Conservation (phyloP, 73 alveolate species). For the Durusdinium trenchii region DNA sequence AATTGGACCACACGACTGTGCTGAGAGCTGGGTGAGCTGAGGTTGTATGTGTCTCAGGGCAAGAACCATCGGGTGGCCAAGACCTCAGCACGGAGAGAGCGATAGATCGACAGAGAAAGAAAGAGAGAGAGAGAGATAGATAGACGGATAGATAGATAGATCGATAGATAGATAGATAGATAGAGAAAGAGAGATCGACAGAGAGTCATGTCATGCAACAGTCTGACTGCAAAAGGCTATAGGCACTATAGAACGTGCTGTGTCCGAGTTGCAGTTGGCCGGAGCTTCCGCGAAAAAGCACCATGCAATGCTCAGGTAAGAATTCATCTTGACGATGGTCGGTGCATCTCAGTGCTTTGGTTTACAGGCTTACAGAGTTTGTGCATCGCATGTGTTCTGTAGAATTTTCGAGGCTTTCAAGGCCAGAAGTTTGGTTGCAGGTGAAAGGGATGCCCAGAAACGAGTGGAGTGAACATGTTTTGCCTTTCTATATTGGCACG, state of each 20-base stretch:
- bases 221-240: not conserved
- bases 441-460: no score
- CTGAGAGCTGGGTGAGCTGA: not conserved
- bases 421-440: no score
- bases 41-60: conserved; percentile 18
- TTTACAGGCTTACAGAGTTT: not conserved
- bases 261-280: not conserved
- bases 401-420: no score
- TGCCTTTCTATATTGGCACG: no score
- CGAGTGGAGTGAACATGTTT: no score
- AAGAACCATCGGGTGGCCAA: conserved; percentile 11
- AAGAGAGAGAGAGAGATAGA: not conserved
- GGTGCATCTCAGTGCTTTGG: not conserved
- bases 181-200: not conserved
- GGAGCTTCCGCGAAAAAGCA: not conserved
- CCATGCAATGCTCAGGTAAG: not conserved
- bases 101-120: not conserved
- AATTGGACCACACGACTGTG: no score
- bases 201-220: not conserved
- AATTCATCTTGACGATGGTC: conserved; percentile 12
- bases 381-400: no score
- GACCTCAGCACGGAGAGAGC: not conserved
- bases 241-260: not conserved
- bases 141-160: not conserved
- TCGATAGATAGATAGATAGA: not conserved